A percentile compares a stretch with the other conserved stretches of the same genome.
phyloP scores from a whole-genome alignment of 2,329 filamentous ascomycete species.

The Fusarium sublunatum region DNA sequence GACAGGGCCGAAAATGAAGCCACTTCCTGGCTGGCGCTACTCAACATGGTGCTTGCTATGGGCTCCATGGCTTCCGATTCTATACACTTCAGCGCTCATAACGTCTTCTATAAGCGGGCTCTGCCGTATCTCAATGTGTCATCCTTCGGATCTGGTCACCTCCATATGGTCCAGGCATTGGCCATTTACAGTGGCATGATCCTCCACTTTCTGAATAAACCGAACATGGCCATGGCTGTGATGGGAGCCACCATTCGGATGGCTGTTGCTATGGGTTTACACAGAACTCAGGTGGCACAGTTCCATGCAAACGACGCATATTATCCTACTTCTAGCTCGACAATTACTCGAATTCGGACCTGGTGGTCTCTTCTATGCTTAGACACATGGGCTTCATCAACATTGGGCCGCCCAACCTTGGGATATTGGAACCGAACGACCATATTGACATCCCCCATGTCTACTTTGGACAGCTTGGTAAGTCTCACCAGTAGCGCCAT shows the following conservation, averaged over 20 bases:
- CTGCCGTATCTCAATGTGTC: constrained; percentile 75
- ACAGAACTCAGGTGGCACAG: constrained; percentile 62
- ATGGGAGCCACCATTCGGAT: constrained; percentile 77
- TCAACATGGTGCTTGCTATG: constrained; percentile 82
- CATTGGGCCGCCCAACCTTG: constrained; percentile 76
- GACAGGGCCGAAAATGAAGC: constrained; percentile 66
- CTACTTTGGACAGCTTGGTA: background rate
- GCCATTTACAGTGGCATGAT: constrained; percentile 80
- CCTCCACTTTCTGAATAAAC: constrained; percentile 79
- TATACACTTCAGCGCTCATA: constrained; percentile 66
- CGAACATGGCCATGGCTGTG: constrained; percentile 80
- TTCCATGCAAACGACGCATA: constrained; percentile 3
- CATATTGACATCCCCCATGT: constrained; percentile 65
- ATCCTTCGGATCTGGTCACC: constrained; percentile 65
- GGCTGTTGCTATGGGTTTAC: constrained; percentile 76
- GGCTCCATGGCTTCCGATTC: constrained; percentile 76
- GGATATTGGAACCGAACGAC: constrained; percentile 72
- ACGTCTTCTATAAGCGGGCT: constrained; percentile 71
- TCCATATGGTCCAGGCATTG: constrained; percentile 78
- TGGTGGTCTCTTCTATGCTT: constrained; percentile 82
- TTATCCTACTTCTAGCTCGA: constrained; percentile 58
- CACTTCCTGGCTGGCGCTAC: constrained; percentile 72
- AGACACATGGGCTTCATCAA: constrained; percentile 79
- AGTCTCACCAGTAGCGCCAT: background rate
- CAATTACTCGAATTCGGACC: constrained; percentile 57